Conservation (phyloP, 2,329 filamentous ascomycete species). For the Ophiobolus disseminans region DNA sequence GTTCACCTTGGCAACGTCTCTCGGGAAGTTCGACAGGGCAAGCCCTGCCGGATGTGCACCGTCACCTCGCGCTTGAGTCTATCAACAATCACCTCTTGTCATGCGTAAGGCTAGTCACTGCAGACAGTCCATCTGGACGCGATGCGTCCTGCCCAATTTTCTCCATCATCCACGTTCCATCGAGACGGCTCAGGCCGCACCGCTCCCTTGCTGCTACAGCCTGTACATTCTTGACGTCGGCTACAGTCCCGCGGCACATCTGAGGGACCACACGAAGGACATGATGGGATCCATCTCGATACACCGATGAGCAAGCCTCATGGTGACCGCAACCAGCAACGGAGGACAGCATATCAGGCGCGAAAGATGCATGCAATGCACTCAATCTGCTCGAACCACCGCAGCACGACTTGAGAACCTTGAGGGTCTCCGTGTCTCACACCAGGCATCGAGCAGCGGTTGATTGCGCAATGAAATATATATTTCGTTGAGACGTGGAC, state of each 20-base stretch:
- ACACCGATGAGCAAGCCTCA: conserved; percentile 17
- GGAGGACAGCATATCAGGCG: conserved; percentile 11
- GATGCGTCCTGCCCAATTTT: conserved; percentile 37
- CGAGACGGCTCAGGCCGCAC: conserved; percentile 15
- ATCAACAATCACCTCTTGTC: conserved; percentile 25
- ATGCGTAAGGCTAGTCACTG: conserved; percentile 23
- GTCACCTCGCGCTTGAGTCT: conserved; percentile 29
- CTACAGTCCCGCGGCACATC: background rate
- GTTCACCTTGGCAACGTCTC: conserved; percentile 27
- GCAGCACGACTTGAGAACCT: conserved; percentile 20
- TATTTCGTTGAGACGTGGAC: conserved; percentile 9
- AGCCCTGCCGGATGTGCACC: conserved; percentile 29
- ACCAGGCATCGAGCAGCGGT: conserved; percentile 13
- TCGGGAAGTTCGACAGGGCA: conserved; percentile 14
- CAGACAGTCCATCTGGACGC: conserved; percentile 13
- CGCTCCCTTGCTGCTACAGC: conserved; percentile 25
- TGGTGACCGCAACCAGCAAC: background rate
- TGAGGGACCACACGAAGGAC: conserved; percentile 11
- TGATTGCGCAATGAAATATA: conserved; percentile 22
- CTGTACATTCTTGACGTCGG: conserved; percentile 3
- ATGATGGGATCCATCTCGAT: conserved; percentile 1
- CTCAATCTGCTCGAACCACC: conserved; percentile 27
- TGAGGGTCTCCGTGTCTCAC: conserved; percentile 23
- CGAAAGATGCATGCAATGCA: conserved; percentile 26
- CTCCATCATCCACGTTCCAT: conserved; percentile 38